A percentile compares a stretch with the other conserved stretches of the same genome.
These are phyloP conservation scores for Iris macrosiphon DNA, from an alignment of 106 monocot genomes.

Conservation along the genomic window DNA sequence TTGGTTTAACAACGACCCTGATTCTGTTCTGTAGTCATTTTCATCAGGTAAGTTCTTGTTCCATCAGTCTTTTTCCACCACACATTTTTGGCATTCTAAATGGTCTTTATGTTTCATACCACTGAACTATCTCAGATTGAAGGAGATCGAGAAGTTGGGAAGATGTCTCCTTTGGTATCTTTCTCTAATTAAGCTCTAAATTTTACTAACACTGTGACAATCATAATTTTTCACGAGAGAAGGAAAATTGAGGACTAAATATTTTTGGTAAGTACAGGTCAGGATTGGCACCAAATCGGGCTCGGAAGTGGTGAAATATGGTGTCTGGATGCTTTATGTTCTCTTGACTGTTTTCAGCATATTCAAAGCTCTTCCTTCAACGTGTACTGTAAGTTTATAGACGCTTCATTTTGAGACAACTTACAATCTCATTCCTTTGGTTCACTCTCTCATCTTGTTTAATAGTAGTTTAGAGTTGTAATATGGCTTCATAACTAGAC, in stretches of 20 bases:
- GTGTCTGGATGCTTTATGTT: slow-evolving; percentile 43
- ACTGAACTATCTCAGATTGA: slow-evolving; percentile 54
- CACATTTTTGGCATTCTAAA: too few species aligned
- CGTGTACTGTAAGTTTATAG: slow-evolving; percentile 55
- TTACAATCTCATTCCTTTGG: not conserved
- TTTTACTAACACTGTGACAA: not conserved
- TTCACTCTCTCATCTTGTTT: too few species aligned
- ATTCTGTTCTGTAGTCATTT: slow-evolving; percentile 99
- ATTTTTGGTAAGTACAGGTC: slow-evolving; percentile 34
- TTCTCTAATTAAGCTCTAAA: not conserved
- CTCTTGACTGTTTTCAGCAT: slow-evolving; percentile 39
- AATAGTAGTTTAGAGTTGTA: too few species aligned
- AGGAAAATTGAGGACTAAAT: not conserved
- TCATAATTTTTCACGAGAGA: not conserved
- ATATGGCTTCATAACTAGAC: too few species aligned
- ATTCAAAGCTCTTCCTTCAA: slow-evolving; percentile 56
- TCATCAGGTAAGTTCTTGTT: slow-evolving; percentile 62
- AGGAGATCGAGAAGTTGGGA: slow-evolving; percentile 76
- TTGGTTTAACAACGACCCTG: slow-evolving; percentile 88
- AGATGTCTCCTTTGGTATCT: slow-evolving; percentile 94
- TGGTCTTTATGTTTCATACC: not conserved
- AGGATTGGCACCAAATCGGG: slow-evolving; percentile 71
- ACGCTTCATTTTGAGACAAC: not conserved
- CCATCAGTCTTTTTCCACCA: not conserved
- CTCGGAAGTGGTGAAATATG: slow-evolving; percentile 54